Percentiles rank a stretch among this genome's conserved stretches.
phyloP scores from a whole-genome alignment of 75 land plant species.

The Larix kaempferi region DNA sequence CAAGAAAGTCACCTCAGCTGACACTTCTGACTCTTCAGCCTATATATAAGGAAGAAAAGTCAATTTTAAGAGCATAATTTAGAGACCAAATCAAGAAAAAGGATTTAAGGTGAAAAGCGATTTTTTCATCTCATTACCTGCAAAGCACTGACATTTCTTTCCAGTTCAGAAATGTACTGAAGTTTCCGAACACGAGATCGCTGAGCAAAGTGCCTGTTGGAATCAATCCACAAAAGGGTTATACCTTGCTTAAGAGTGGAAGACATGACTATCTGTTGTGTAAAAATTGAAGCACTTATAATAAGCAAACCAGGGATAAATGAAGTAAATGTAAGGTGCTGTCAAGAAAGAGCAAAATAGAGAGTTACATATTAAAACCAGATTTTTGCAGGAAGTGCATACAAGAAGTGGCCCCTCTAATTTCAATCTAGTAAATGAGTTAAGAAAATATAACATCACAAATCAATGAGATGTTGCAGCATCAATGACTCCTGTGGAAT shows the following conservation, averaged over 20 bases:
- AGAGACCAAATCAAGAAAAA: neutral
- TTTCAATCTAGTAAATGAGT: neutral
- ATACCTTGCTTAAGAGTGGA: neutral
- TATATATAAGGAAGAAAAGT: constrained; percentile 10
- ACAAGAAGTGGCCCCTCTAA: neutral
- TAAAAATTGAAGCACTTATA: neutral
- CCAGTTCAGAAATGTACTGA: constrained; percentile 94
- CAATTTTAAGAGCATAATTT: neutral
- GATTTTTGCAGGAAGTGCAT: neutral
- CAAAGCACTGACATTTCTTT: constrained; percentile 71
- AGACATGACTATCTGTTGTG: neutral
- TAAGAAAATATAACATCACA: neutral
- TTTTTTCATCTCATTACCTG: constrained; percentile 38
- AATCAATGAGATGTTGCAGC: neutral
- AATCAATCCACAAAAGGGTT: constrained; percentile 5
- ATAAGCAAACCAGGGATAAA: neutral
- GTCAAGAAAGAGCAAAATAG: neutral
- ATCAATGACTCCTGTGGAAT: neutral
- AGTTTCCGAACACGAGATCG: constrained; percentile 92
- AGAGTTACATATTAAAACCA: neutral
- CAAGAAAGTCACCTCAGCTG: constrained; percentile 85
- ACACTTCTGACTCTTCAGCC: constrained; percentile 80
- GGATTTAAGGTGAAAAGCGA: neutral
- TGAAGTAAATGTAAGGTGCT: neutral
- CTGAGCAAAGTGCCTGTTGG: constrained; percentile 90